phyloP scores from a whole-genome alignment of 805 yeast species.

The Vanderwaltozyma tropicalis region DNA sequence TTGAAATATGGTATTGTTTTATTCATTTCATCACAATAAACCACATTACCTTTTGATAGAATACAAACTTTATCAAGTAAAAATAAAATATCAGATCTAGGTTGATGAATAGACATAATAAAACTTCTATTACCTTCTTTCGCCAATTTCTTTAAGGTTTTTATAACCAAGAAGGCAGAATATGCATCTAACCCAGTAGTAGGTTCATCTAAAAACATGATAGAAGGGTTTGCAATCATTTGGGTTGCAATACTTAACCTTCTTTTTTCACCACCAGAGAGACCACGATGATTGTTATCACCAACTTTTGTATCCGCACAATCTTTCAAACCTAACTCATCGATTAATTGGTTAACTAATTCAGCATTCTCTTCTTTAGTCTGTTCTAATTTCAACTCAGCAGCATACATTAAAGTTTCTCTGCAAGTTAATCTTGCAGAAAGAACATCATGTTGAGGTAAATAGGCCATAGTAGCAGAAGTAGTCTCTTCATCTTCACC shows the following conservation, averaged over 20 bases:
- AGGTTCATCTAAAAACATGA: conserved; percentile 76
- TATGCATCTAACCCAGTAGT: conserved; percentile 81
- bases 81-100: conserved; percentile 63
- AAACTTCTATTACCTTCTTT: conserved; percentile 54
- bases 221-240: conserved; percentile 62
- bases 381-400: conserved; percentile 52
- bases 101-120: conserved; percentile 73
- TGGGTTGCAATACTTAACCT: conserved; percentile 72
- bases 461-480: conserved; percentile 38
- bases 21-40: conserved; percentile 38
- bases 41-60: conserved; percentile 52
- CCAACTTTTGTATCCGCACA: conserved; percentile 52
- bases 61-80: conserved; percentile 60
- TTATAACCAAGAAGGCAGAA: conserved; percentile 56
- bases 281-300: conserved; percentile 43
- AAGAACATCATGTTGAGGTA: conserved; percentile 66
- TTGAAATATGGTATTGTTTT: conserved; percentile 41
- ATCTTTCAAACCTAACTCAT: conserved; percentile 55
- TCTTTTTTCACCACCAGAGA: conserved; percentile 81
- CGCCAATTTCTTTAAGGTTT: conserved; percentile 50
- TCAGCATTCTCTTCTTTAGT: conserved; percentile 33
- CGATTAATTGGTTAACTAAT: conserved; percentile 50
- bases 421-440: conserved; percentile 61
- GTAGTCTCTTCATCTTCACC: neutral
- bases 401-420: conserved; percentile 62